Percentiles rank a stretch among this genome's conserved stretches.
Conservation (phyloP, 1,139 yeast genomes). For the Magnusiomyces suaveolens region DNA sequence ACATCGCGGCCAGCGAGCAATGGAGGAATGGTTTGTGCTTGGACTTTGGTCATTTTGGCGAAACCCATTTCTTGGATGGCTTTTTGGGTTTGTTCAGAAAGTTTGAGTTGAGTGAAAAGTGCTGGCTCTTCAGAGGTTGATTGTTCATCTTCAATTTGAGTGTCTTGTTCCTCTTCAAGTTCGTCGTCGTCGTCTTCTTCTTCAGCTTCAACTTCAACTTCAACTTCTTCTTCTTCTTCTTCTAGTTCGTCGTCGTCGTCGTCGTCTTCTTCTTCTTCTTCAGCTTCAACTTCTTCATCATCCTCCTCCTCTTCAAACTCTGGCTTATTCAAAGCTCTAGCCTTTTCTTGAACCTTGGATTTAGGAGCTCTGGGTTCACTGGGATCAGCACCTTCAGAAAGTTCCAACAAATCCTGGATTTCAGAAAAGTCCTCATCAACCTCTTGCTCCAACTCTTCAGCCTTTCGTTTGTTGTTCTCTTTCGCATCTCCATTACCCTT, state of each 20-base stretch:
- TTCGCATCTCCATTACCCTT: conserved; percentile 2
- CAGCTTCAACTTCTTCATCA: conserved; percentile 14
- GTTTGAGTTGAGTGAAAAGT: conserved; percentile 47
- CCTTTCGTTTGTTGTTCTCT: conserved; percentile 15
- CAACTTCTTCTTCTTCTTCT: conserved; percentile 20
- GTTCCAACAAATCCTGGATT: conserved; percentile 20
- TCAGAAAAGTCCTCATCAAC: conserved; percentile 23
- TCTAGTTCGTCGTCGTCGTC: conserved; percentile 18
- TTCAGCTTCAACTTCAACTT: conserved; percentile 18
- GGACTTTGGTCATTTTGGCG: conserved; percentile 82
- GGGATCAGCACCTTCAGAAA: conserved; percentile 7
- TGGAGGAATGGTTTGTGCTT: conserved; percentile 91
- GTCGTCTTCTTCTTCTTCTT: conserved; percentile 16
- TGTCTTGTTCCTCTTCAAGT: conserved; percentile 17
- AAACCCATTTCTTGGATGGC: conserved; percentile 85
- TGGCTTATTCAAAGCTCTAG: conserved; percentile 9
- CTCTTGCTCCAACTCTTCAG: conserved; percentile 21
- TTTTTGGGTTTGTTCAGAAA: conserved; percentile 69
- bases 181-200: conserved; percentile 21
- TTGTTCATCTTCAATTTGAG: conserved; percentile 18
- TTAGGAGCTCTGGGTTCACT: background rate
- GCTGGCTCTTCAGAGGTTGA: conserved; percentile 16
- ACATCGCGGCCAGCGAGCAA: conserved; percentile 91
- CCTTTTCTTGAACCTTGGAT: background rate
- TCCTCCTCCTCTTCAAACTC: conserved; percentile 12